Base-by-base conservation (phyloP, 2,329 filamentous ascomycete species). In the Balansia obtecta region DNA sequence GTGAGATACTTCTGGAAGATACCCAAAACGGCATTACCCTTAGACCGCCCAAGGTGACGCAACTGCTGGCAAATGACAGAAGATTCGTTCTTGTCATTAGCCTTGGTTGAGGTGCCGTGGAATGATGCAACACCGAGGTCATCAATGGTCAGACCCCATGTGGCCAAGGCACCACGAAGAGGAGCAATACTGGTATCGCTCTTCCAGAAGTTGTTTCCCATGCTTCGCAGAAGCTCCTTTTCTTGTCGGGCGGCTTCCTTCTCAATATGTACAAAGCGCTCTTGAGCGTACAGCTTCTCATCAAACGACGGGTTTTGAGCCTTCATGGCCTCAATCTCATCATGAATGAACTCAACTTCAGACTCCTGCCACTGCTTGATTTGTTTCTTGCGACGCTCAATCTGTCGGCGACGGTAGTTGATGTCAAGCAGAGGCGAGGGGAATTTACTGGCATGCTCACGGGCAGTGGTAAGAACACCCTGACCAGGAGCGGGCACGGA, bases 1-100 rank as follows among this genome's bases (percentile, higher is more conserved):
- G 94, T 98, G 54, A 98, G 83, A 69, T 94, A 97, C 72, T 98
- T 98, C 73, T 98, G 93, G 86, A 97, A 98, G 67, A 98, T 90
- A 74, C 90, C 93, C 57, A 97, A 72, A 13, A 98, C 76, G 33
- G 93, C 90, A 63, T 98, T 98, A 63, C 94, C 93, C 82, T 96
- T 96, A 71, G 84, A 85, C 61, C 93, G 87, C 57, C 93, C 93
- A 49, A 98, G 83, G 65, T 98, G 94, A 60, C 84, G 83, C 69
- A 98, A 82, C 72, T 98, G 94, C 68, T 96, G 83, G 76, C 91
- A 96, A 61, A 98, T 86, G 63, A 96, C 93, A 49, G 90, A 90
- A 16, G 93, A 97, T 69, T 98, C 93, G 71, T 98, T 98, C 83
- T 97, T 97, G 76, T 98, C 93, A 69, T 98, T 98, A 59, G 93